A percentile compares a stretch with the other conserved stretches of the same genome.
These are phyloP conservation scores for Arthromyces matolae DNA, from an alignment of 768 basidiomycete species.

Conservation along the genomic window DNA sequence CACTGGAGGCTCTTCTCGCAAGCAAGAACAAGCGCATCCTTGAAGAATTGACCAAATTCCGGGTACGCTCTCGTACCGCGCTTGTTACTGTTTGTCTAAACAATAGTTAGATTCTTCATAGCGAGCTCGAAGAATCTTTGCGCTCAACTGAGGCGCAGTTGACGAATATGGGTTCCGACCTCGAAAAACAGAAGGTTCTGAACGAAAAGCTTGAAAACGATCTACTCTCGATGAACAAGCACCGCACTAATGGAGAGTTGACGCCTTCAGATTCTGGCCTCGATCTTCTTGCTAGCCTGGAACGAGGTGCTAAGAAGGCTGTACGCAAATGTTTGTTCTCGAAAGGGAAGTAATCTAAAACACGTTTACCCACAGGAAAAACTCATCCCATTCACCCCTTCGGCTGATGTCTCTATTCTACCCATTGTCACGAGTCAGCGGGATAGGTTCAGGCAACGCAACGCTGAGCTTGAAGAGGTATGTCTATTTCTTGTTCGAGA, in stretches of 20 bases:
- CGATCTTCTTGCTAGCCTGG: slow-evolving; percentile 71
- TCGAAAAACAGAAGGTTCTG: slow-evolving; percentile 72
- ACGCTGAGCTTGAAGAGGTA: slow-evolving; percentile 95
- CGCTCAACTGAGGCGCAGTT: slow-evolving; percentile 56
- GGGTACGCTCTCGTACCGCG: slow-evolving; percentile 44
- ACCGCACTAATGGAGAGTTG: slow-evolving; percentile 34
- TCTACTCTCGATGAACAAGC: slow-evolving; percentile 74
- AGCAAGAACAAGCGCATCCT: slow-evolving; percentile 91
- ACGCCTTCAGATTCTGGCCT: slow-evolving; percentile 30
- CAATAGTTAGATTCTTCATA: slow-evolving; percentile 64
- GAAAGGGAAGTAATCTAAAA: no score
- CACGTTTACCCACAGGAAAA: slow-evolving; percentile 9
- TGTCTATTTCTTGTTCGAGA: slow-evolving; percentile 1
- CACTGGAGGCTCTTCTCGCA: slow-evolving; percentile 86
- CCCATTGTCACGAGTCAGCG: slow-evolving; percentile 97
- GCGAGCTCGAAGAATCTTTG: slow-evolving; percentile 74
- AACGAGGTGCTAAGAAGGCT: slow-evolving; percentile 54
- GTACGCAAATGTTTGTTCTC: slow-evolving; percentile 29
- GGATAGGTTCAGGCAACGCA: slow-evolving; percentile 95
- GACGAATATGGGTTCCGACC: slow-evolving; percentile 53
- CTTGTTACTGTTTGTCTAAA: background rate
- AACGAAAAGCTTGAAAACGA: slow-evolving; percentile 94
- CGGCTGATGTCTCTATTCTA: slow-evolving; percentile 92
- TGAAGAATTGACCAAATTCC: slow-evolving; percentile 88
- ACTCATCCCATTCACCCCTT: slow-evolving; percentile 21